Conservation (phyloP, 257 asterid genomes). For the Scutellaria barbata region DNA sequence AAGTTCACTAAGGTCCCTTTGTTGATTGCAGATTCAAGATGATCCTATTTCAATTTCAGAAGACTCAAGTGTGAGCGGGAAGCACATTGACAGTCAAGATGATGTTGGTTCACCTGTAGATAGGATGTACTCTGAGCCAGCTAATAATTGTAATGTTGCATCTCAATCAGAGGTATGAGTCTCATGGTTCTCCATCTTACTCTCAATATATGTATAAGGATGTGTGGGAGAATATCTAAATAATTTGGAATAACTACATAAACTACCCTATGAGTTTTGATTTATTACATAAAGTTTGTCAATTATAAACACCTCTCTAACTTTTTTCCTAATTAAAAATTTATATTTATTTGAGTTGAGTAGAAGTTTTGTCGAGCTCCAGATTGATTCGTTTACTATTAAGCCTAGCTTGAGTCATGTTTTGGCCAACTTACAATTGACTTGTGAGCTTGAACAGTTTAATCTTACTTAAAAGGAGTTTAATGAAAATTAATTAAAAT, state of each 20-base stretch:
- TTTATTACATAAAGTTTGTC: not conserved
- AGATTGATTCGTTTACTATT: no score
- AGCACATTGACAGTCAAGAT: constrained; percentile 46
- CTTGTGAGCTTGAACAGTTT: no score
- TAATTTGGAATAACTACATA: not conserved
- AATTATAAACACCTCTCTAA: not conserved
- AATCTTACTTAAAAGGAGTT: no score
- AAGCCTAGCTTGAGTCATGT: no score
- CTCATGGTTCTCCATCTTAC: not conserved
- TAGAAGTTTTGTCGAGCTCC: no score
- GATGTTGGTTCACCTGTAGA: constrained; percentile 54
- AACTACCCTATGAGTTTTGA: not conserved
- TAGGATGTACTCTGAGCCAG: constrained; percentile 43
- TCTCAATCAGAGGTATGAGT: constrained; percentile 56
- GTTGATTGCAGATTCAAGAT: constrained; percentile 77
- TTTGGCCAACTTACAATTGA: no score
- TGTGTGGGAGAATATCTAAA: not conserved
- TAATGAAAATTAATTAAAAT: no score
- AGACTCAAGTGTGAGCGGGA: constrained; percentile 55
- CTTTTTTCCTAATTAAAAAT: not conserved
- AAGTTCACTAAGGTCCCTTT: constrained; percentile 29
- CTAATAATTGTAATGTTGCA: constrained; percentile 48
- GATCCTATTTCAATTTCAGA: constrained; percentile 62
- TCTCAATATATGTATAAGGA: constrained; percentile 14
- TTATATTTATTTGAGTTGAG: not conserved